Evolutionary conservation across 306 rosid species (phyloP).

Genomic region (Fagus sylvatica): DNA sequence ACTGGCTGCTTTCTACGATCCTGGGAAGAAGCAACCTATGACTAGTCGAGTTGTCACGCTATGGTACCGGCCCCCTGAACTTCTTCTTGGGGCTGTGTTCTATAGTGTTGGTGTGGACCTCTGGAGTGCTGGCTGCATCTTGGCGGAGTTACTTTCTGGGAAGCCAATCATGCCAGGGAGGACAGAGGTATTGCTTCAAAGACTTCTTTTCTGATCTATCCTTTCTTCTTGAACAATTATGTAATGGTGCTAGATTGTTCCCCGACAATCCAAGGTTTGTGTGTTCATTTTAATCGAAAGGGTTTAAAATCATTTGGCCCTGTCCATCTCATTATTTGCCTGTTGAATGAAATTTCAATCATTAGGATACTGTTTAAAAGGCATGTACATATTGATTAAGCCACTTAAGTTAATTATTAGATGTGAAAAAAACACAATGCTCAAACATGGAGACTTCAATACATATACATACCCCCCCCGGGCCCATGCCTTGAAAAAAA

Average conservation of each 20-base stretch:
- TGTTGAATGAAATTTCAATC: background rate
- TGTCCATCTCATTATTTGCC: background rate
- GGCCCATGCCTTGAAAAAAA: too few relatives aligned
- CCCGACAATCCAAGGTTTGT: background rate
- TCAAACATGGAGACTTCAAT: background rate
- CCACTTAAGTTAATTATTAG: background rate
- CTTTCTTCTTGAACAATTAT: constrained; percentile 17
- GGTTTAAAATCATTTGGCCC: background rate
- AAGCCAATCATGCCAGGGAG: constrained; percentile 95
- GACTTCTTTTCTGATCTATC: background rate
- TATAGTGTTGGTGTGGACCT: constrained; percentile 77
- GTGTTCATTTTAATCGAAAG: background rate
- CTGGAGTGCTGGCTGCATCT: constrained; percentile 97
- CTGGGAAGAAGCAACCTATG: constrained; percentile 66
- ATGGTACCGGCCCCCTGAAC: constrained; percentile 97
- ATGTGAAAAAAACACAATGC: background rate
- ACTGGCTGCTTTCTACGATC: constrained; percentile 69
- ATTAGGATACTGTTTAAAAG: background rate
- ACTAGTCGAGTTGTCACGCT: constrained; percentile 94
- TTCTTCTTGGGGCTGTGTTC: constrained; percentile 82
- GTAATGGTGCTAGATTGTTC: constrained; percentile 13
- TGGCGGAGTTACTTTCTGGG: constrained; percentile 86
- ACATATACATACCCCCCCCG: too few relatives aligned
- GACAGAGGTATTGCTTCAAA: constrained; percentile 66
- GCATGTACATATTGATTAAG: background rate